Conservation (phyloP, 2,329 filamentous ascomycete species). For the Fusarium sp. region DNA sequence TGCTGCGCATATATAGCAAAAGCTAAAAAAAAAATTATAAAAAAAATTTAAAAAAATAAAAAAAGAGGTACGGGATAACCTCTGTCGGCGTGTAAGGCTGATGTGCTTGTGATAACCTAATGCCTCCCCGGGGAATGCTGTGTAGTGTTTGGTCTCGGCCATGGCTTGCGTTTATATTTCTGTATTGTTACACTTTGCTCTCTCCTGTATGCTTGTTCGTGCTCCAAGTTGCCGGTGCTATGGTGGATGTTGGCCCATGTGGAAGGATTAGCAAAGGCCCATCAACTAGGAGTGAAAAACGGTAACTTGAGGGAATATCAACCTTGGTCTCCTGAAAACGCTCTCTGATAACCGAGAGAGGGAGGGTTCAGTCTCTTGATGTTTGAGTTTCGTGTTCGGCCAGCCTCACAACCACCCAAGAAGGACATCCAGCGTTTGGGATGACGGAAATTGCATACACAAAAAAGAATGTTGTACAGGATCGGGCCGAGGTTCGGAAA, state of each 20-base stretch:
- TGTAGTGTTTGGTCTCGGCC: neutral
- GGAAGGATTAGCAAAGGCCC: neutral
- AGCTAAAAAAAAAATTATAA: no score
- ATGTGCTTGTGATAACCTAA: neutral
- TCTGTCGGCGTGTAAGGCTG: neutral
- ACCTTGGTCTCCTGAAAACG: neutral
- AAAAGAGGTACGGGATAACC: no score
- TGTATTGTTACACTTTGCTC: neutral
- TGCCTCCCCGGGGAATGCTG: neutral
- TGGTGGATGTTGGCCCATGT: neutral
- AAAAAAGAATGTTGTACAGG: neutral
- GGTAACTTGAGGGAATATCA: neutral
- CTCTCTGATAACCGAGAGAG: neutral
- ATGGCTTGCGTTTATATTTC: neutral
- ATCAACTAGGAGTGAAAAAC: neutral
- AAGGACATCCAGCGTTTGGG: no score
- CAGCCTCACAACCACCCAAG: neutral
- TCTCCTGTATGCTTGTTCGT: neutral
- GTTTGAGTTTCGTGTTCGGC: neutral
- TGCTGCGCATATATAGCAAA: no score
- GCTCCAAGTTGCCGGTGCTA: neutral
- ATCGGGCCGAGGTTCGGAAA: slow-evolving; percentile 9
- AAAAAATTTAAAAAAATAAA: no score
- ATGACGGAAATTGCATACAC: no score
- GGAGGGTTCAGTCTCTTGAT: no score